phyloP scores from a whole-genome alignment of 768 basidiomycete species.

The Tylopilus subfusipes region DNA sequence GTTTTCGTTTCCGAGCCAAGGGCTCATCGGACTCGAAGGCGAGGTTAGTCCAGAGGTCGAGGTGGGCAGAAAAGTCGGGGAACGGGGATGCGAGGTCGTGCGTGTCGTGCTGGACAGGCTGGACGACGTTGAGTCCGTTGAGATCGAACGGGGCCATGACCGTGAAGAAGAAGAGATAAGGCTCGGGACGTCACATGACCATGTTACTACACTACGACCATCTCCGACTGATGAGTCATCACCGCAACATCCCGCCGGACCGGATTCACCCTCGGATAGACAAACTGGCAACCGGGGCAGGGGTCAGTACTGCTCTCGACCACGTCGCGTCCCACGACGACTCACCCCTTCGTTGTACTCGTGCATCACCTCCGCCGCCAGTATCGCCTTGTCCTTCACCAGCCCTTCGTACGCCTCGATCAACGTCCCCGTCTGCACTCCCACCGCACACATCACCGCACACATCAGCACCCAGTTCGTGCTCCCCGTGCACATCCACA shows the following conservation, averaged over 20 bases:
- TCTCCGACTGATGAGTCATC: conserved; percentile 83
- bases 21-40: conserved; percentile 75
- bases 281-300: conserved; percentile 64
- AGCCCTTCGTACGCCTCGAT: conserved; percentile 50
- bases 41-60: conserved; percentile 82
- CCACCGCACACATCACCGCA: conserved; percentile 62
- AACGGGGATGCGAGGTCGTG: conserved; percentile 62
- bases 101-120: conserved; percentile 41
- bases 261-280: conserved; percentile 76
- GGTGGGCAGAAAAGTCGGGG: conserved; percentile 73
- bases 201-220: conserved; percentile 37
- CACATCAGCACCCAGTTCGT: conserved; percentile 76
- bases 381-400: conserved; percentile 70
- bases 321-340: conserved; percentile 6
- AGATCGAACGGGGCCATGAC: conserved; percentile 65
- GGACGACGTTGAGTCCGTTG: conserved; percentile 79
- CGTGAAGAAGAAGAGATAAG: conserved; percentile 7
- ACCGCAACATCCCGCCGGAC: conserved; percentile 74
- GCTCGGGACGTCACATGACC: conserved; percentile 7
- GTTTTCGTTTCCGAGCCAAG: conserved; percentile 39
- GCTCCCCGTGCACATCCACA: conserved; percentile 69
- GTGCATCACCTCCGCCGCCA: conserved; percentile 76
- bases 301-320: neutral
- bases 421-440: conserved; percentile 53
- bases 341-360: conserved; percentile 80